A percentile compares a stretch with the other conserved stretches of the same genome.
Evolutionary conservation across 495 filamentous ascomycete genomes (phyloP).

Genomic region (Penicillium lagena): DNA sequence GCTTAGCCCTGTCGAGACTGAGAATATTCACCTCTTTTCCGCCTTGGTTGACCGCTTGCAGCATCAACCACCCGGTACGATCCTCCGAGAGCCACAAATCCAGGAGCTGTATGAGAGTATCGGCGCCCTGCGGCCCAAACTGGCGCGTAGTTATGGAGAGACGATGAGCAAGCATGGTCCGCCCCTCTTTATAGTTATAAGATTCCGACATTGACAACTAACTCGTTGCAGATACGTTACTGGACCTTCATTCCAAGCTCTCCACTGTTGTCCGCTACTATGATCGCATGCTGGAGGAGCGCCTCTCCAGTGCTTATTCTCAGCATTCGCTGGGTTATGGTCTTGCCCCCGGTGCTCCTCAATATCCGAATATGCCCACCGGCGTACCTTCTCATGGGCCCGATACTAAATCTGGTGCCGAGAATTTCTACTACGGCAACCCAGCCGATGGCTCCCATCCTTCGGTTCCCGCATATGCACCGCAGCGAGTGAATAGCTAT

Average conservation of each 20-base stretch:
- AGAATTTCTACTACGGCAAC: conserved; percentile 77
- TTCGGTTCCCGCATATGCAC: conserved; percentile 37
- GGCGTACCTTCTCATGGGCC: conserved; percentile 48
- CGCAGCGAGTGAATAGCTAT: conserved; percentile 25
- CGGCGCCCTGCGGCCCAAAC: conserved; percentile 81
- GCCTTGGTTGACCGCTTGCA: conserved; percentile 92
- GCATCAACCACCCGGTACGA: conserved; percentile 91
- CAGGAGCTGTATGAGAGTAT: conserved; percentile 98
- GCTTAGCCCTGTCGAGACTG: conserved; percentile 85
- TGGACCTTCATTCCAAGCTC: conserved; percentile 91
- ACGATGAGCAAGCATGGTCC: conserved; percentile 99
- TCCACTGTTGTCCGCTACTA: conserved; percentile 98
- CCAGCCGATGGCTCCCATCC: conserved; percentile 37
- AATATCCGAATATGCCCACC: conserved; percentile 60
- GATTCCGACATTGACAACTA: conserved; percentile 11
- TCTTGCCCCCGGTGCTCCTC: conserved; percentile 40
- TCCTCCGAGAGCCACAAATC: conserved; percentile 91
- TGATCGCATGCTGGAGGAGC: conserved; percentile 94
- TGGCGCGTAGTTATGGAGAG: conserved; percentile 94
- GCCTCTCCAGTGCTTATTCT: conserved; percentile 84
- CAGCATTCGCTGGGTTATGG: conserved; percentile 58
- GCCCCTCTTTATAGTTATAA: conserved; percentile 13
- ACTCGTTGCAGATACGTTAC: conserved; percentile 62
- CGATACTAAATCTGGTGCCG: conserved; percentile 49
- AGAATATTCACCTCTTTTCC: conserved; percentile 95